phyloP scores from a whole-genome alignment of 2,329 filamentous ascomycete species.

The Didymellaceae sp. region DNA sequence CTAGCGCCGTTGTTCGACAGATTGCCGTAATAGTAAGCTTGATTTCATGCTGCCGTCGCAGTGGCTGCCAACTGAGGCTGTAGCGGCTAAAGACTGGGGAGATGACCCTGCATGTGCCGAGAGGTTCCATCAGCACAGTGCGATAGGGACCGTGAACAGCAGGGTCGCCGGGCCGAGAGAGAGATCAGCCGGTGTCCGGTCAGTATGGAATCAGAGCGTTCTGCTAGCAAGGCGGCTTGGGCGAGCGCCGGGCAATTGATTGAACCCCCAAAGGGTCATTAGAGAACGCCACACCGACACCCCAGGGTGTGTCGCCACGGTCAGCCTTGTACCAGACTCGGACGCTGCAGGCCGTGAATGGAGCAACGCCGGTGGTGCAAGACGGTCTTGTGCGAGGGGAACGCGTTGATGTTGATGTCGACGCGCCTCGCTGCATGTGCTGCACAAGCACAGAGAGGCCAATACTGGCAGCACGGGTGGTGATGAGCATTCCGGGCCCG shows the following conservation, averaged over 20 bases:
- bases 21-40: conserved; percentile 3
- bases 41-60: conserved; percentile 11
- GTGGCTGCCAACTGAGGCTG: conserved; percentile 28
- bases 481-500: conserved; percentile 7
- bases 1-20: conserved; percentile 11
- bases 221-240: background rate
- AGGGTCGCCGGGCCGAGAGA: conserved; percentile 16
- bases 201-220: background rate
- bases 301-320: conserved; percentile 21
- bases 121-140: conserved; percentile 31
- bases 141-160: conserved; percentile 16
- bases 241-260: background rate
- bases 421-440: conserved; percentile 24
- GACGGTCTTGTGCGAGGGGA: conserved; percentile 17
- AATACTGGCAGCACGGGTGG: conserved; percentile 6
- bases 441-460: conserved; percentile 10
- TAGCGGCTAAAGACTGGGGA: conserved; percentile 37
- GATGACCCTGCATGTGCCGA: conserved; percentile 33
- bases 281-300: background rate
- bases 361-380: conserved; percentile 21
- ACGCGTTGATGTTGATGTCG: conserved; percentile 16
- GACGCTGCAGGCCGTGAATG: conserved; percentile 13
- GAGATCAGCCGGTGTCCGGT: conserved; percentile 15
- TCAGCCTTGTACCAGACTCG: conserved; percentile 27
- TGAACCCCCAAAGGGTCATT: background rate